Evolutionary conservation across 2,329 filamentous ascomycete genomes (phyloP).

Genomic region (Fusarium cyanostomum): DNA sequence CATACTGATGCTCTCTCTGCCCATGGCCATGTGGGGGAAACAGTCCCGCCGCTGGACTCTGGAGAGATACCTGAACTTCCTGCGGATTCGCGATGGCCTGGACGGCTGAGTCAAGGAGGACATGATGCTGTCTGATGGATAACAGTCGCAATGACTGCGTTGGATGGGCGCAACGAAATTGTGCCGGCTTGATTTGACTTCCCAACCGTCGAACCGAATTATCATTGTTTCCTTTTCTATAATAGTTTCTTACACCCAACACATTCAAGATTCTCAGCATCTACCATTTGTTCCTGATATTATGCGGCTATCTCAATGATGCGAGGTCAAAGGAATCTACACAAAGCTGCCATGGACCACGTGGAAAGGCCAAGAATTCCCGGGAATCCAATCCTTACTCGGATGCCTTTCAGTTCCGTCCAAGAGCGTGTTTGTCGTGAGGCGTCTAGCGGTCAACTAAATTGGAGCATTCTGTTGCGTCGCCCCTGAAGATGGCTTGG

Average conservation of each 20-base stretch:
- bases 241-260: not conserved
- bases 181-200: not conserved
- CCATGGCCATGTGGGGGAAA: conserved; percentile 66
- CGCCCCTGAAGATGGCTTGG: not conserved
- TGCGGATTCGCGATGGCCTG: conserved; percentile 58
- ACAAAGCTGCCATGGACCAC: too few relatives aligned
- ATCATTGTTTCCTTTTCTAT: not conserved
- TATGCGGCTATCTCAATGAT: too few relatives aligned
- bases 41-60: conserved; percentile 58
- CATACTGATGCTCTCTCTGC: conserved; percentile 59
- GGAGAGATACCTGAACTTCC: conserved; percentile 55
- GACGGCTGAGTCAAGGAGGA: conserved; percentile 23
- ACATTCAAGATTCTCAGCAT: not conserved
- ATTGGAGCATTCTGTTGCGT: not conserved
- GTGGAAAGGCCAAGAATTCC: too few relatives aligned
- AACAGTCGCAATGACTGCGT: not conserved
- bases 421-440: not conserved
- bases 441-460: not conserved
- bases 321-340: too few relatives aligned
- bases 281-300: not conserved
- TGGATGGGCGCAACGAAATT: not conserved
- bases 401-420: not conserved
- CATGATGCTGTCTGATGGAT: not conserved
- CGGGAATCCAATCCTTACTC: too few relatives aligned
- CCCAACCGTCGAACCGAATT: not conserved